Evolutionary conservation across 139 green algal species (phyloP).

Genomic region (Tetraselmis striata): DNA sequence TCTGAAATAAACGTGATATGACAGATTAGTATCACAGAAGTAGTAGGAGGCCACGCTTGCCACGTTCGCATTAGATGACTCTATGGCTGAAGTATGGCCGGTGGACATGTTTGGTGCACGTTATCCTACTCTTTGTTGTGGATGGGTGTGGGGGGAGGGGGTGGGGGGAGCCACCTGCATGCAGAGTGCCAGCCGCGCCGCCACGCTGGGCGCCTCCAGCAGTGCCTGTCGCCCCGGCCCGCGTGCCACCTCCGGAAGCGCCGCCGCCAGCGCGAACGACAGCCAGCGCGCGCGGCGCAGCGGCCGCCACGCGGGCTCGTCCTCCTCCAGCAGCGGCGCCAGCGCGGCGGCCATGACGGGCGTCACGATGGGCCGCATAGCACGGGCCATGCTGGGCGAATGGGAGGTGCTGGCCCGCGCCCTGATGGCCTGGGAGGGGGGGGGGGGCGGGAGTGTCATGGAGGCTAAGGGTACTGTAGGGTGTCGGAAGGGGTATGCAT

Average conservation of each 20-base stretch:
- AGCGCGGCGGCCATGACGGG: neutral
- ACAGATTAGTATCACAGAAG: too few relatives aligned
- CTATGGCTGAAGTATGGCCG: too few relatives aligned
- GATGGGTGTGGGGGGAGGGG: neutral
- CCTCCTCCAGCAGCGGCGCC: neutral
- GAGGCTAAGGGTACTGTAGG: too few relatives aligned
- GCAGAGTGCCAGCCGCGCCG: neutral
- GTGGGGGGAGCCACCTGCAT: neutral
- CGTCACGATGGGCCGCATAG: neutral
- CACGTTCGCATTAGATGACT: too few relatives aligned
- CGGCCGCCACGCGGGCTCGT: neutral
- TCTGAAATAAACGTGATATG: too few relatives aligned
- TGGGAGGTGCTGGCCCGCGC: neutral
- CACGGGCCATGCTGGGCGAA: neutral
- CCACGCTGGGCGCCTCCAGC: neutral
- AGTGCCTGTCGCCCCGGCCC: neutral
- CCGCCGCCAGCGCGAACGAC: neutral
- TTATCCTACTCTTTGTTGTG: too few relatives aligned
- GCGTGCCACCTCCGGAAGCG: neutral
- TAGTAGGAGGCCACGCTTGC: too few relatives aligned
- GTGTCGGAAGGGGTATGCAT: too few relatives aligned
- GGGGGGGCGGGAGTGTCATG: too few relatives aligned
- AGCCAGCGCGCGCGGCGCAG: neutral
- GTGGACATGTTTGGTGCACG: too few relatives aligned
- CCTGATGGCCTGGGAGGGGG: neutral